Conservation (phyloP, 164 flowering plant genomes). For the Sedum album region DNA sequence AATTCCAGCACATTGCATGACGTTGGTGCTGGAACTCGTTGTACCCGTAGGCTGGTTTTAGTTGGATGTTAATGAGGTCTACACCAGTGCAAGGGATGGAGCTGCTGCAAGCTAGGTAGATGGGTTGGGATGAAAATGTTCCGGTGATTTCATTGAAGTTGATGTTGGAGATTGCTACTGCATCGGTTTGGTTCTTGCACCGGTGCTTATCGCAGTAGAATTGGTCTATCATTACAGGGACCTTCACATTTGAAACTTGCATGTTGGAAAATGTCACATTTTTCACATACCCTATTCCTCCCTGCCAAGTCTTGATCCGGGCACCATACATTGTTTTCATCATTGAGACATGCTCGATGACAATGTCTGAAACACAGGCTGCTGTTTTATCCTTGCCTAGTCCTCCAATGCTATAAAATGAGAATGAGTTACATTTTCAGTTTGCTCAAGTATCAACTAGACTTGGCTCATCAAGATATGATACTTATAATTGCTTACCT, state of each 20-base stretch:
- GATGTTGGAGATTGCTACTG: slow-evolving; percentile 60
- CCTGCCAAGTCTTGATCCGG: slow-evolving; percentile 84
- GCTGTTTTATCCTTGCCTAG: slow-evolving; percentile 62
- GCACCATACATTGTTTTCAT: slow-evolving; percentile 44
- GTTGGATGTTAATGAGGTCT: slow-evolving; percentile 43
- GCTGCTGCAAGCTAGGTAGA: slow-evolving; percentile 67
- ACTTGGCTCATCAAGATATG: background rate
- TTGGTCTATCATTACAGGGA: slow-evolving; percentile 78
- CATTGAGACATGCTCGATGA: slow-evolving; percentile 37
- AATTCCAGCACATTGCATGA: slow-evolving; percentile 57
- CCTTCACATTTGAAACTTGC: slow-evolving; percentile 51
- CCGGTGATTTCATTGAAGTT: slow-evolving; percentile 49
- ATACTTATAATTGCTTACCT: slow-evolving; percentile 40
- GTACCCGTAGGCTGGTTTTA: slow-evolving; percentile 26
- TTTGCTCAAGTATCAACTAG: too few species aligned
- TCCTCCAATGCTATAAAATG: slow-evolving; percentile 58
- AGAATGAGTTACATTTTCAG: background rate
- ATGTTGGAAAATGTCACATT: slow-evolving; percentile 63
- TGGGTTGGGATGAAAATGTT: slow-evolving; percentile 50
- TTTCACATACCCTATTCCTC: slow-evolving; percentile 61
- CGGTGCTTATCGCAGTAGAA: slow-evolving; percentile 57
- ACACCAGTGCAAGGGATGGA: slow-evolving; percentile 54
- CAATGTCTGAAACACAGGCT: slow-evolving; percentile 58
- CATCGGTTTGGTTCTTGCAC: slow-evolving; percentile 71
- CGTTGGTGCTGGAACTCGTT: slow-evolving; percentile 16